These are phyloP conservation scores for Plasmodium vinckei DNA, from an alignment of 169 alveolate species.

Conservation along the genomic window DNA sequence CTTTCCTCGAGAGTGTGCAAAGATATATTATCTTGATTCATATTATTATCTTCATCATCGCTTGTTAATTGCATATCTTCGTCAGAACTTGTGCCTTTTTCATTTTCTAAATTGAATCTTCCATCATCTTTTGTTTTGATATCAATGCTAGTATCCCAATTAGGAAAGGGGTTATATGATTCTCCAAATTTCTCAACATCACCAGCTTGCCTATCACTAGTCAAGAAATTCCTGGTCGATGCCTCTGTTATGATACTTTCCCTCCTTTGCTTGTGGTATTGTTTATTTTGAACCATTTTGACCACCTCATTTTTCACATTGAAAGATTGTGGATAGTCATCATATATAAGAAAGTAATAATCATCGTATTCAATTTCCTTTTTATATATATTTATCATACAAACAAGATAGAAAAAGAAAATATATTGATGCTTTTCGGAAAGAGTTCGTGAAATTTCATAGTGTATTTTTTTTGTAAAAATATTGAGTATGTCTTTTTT, in stretches of 20 bases:
- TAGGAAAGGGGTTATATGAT: background rate
- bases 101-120: background rate
- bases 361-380: slow-evolving; percentile 64
- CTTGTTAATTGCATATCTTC: slow-evolving; percentile 22
- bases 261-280: background rate
- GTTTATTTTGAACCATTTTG: slow-evolving; percentile 14
- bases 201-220: background rate
- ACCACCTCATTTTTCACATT: slow-evolving; percentile 38
- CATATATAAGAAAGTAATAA: slow-evolving; percentile 55
- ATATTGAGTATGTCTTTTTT: slow-evolving; percentile 68
- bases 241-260: background rate
- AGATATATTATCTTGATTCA: slow-evolving; percentile 12
- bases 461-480: slow-evolving; percentile 52
- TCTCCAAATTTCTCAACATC: background rate
- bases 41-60: slow-evolving; percentile 8
- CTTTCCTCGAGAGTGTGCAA: slow-evolving; percentile 22
- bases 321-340: slow-evolving; percentile 13
- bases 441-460: slow-evolving; percentile 56
- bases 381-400: slow-evolving; percentile 70
- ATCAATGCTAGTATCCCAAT: background rate
- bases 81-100: slow-evolving; percentile 7
- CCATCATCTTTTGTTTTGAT: background rate
- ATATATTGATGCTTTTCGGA: slow-evolving; percentile 72
- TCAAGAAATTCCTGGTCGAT: background rate
- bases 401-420: slow-evolving; percentile 61